phyloP scores from a whole-genome alignment of 768 basidiomycete genomes.

The Lentinus brumalis region DNA sequence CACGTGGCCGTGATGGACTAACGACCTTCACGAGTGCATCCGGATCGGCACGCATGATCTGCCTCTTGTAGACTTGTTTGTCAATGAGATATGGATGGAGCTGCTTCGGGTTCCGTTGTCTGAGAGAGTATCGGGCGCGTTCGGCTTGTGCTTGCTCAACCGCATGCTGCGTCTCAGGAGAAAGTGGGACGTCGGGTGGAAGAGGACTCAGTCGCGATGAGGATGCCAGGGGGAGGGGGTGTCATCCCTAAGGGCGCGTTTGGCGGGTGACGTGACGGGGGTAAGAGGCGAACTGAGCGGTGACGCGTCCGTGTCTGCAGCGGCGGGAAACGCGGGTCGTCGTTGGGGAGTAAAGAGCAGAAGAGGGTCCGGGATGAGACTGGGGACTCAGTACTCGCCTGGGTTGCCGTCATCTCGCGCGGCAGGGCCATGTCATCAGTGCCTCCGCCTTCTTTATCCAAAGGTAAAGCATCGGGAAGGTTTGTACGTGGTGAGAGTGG shows the following conservation, averaged over 20 bases:
- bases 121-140: constrained; percentile 51
- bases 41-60: constrained; percentile 50
- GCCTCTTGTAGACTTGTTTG: constrained; percentile 49
- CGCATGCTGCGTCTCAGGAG: neutral
- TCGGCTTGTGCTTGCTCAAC: neutral
- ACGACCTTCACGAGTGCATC: constrained; percentile 66
- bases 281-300: constrained; percentile 16
- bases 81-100: constrained; percentile 65
- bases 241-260: neutral
- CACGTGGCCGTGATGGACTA: constrained; percentile 34
- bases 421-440: neutral
- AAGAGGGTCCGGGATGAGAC: constrained; percentile 18
- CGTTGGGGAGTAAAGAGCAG: constrained; percentile 16
- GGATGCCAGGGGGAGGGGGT: neutral
- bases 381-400: constrained; percentile 5
- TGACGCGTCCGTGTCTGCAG: neutral
- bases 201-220: neutral
- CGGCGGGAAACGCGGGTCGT: neutral
- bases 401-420: neutral
- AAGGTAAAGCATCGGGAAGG: neutral
- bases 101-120: constrained; percentile 56
- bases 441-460: neutral
- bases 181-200: neutral
- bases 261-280: constrained; percentile 2
- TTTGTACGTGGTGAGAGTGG: neutral